These are phyloP conservation scores for Phoma sp. DNA, from an alignment of 2,329 filamentous ascomycete genomes.

Conservation along the genomic window DNA sequence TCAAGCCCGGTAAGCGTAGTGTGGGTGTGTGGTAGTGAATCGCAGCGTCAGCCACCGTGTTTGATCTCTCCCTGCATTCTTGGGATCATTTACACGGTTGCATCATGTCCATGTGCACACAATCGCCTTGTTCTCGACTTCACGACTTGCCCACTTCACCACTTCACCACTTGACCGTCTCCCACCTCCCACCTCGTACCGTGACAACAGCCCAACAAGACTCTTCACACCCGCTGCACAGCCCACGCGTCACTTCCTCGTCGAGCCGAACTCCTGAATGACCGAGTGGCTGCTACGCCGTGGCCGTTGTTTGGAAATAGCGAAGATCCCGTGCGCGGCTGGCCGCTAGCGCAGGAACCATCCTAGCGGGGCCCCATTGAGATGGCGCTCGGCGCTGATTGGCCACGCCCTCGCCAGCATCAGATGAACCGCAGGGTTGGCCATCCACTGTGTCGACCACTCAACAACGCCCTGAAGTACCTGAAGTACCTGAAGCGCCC, in stretches of 20 bases:
- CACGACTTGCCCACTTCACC: too few species aligned
- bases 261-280: conserved; percentile 17
- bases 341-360: conserved; percentile 34
- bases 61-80: conserved; percentile 27
- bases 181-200: too few species aligned
- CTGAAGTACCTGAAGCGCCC: conserved; percentile 19
- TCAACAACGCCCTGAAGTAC: conserved; percentile 7
- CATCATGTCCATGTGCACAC: background rate
- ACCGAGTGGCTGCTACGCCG: conserved; percentile 20
- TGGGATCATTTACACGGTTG: conserved; percentile 14
- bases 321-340: conserved; percentile 10
- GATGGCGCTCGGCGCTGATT: conserved; percentile 20
- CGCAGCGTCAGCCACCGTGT: conserved; percentile 33
- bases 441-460: conserved; percentile 20
- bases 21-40: conserved; percentile 1
- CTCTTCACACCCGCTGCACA: conserved; percentile 8
- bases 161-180: too few species aligned
- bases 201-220: background rate
- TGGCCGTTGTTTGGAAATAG: conserved; percentile 31
- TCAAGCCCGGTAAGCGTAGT: conserved; percentile 12
- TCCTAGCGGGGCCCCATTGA: conserved; percentile 1
- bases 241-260: background rate
- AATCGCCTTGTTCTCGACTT: background rate
- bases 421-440: conserved; percentile 28
- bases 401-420: conserved; percentile 14